Base-by-base conservation (phyloP, 306 rosid species). In the Cotoneaster glaucophyllus region DNA sequence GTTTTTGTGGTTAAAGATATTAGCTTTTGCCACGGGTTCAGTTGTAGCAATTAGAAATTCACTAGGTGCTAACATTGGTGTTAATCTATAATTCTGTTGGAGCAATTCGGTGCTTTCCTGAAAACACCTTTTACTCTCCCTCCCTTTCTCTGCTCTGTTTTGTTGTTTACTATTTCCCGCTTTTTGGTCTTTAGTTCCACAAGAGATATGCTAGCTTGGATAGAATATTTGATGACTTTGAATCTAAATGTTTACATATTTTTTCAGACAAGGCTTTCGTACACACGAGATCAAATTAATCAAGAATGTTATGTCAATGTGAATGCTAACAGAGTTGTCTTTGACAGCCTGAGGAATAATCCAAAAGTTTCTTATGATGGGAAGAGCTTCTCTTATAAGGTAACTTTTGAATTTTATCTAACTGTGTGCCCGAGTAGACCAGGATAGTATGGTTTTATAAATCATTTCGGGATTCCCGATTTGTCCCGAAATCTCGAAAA, bases 301-400 rank as follows among this genome's bases (percentile, higher is more conserved):
- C 89, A 90, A 80, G 82, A 84, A 4, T 90, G 96, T 73, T 89
- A 90, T 76, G 99, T 96, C 56, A 97, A 96, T 84, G 79, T 81
- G 80, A 90, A 83, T 34, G 85, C 96, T 58, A 96, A 96, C 85
- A 96, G 88, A 72, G 90, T 88, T 78, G 99, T 96, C 75, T 96
- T 85, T 77, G 97, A 96, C 22, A 96, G 88, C 82, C 78, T 96
- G 88, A 86, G 93, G 85, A 89, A 96, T 80, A 92, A 92, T 75
- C 98, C 86, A n/a, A 96, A 96, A 90, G 90, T 96, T 22, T 81
- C 80, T 78, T 90, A 83, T 79, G 99, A 96, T 41, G 99, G 98
- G 82, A 90, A 79, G 61, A 88, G 87, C 71, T 96, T 92, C 79
- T 86, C 98, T 53, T 96, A 96, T 75, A 96, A 96, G 98, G 99